phyloP scores from a whole-genome alignment of 495 filamentous ascomycete species.

The Penicillium pulvis region DNA sequence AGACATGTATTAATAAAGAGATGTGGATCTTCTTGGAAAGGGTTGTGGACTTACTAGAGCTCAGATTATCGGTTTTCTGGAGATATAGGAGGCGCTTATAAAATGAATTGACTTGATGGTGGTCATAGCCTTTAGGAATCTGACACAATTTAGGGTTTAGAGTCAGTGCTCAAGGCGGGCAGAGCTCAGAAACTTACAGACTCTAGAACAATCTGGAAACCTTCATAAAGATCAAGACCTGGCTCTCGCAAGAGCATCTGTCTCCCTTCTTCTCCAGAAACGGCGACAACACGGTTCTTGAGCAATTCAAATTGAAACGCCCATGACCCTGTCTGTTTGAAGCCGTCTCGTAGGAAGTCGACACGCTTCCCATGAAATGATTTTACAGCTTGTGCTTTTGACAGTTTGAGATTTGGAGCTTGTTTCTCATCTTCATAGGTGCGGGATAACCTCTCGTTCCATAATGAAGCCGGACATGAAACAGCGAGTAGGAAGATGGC shows the following conservation, averaged over 20 bases:
- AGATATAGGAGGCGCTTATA: neutral
- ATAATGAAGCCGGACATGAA: neutral
- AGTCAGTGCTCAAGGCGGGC: neutral
- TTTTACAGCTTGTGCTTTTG: neutral
- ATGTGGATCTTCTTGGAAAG: neutral
- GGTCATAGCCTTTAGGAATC: neutral
- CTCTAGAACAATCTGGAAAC: conserved; percentile 1
- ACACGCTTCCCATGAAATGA: neutral
- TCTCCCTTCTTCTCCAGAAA: conserved; percentile 11
- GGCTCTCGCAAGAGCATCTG: conserved; percentile 6
- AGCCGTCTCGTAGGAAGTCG: conserved; percentile 7
- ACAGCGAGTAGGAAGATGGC: neutral
- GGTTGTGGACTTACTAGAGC: neutral
- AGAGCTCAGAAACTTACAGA: conserved; percentile 4
- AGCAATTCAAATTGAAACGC: conserved; percentile 5
- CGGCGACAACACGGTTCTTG: conserved; percentile 1
- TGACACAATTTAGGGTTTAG: neutral
- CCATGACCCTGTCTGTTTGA: conserved; percentile 4
- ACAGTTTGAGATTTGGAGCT: neutral
- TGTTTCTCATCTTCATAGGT: neutral
- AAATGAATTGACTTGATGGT: neutral
- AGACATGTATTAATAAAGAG: neutral
- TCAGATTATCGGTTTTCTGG: neutral
- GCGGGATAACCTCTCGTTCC: neutral
- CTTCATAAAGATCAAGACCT: conserved; percentile 6